These are phyloP conservation scores for Corymbia citriodora DNA, from an alignment of 441 rosid genomes.

Conservation along the genomic window DNA sequence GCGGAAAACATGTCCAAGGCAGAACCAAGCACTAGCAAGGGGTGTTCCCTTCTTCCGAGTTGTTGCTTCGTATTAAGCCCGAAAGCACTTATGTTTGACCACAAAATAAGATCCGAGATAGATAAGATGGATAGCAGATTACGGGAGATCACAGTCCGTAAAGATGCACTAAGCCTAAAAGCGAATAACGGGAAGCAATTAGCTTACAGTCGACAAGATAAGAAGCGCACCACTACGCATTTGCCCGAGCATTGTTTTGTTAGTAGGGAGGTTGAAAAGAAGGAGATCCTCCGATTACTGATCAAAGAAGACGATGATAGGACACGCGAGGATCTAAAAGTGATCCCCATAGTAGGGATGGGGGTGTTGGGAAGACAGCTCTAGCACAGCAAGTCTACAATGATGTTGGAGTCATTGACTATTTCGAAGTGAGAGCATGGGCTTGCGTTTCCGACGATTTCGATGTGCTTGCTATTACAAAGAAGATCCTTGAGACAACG, in stretches of 20 bases:
- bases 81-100: fast-evolving
- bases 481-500: fast-evolving
- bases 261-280: background rate
- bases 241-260: background rate
- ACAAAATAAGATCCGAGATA: background rate
- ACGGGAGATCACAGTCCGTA: fast-evolving
- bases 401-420: fast-evolving
- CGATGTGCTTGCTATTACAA: background rate
- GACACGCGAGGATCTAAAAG: background rate
- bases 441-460: background rate
- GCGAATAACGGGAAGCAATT: background rate
- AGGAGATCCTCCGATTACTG: background rate
- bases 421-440: background rate
- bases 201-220: fast-evolving
- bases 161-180: fast-evolving
- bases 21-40: background rate
- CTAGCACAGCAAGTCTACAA: background rate
- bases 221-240: fast-evolving
- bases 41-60: background rate
- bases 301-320: fast-evolving
- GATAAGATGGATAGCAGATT: fast-evolving
- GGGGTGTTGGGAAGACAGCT: background rate
- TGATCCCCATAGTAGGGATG: background rate
- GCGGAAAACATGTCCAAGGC: background rate
- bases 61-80: background rate